Evolutionary conservation across 2,329 filamentous ascomycete genomes (phyloP).

Genomic region (Aureobasidium uvarum): DNA sequence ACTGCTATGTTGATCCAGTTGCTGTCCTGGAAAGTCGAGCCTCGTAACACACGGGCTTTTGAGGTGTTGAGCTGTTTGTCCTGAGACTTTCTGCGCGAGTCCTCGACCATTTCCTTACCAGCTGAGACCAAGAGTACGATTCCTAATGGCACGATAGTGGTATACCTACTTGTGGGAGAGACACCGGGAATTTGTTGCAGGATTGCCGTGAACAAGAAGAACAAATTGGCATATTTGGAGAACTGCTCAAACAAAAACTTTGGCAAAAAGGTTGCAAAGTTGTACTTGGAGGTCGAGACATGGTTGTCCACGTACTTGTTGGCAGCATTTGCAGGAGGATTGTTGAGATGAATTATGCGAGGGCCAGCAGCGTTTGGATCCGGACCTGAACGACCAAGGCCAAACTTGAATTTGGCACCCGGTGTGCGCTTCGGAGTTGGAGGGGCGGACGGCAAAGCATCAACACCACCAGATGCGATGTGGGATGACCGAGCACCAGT

Average conservation of each 20-base stretch:
- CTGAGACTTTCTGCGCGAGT: conserved; percentile 83
- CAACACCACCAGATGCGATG: conserved; percentile 40
- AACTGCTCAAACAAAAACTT: conserved; percentile 99
- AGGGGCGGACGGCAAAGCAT: conserved; percentile 34
- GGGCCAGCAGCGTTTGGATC: conserved; percentile 91
- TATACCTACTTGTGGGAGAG: conserved; percentile 92
- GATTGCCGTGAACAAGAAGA: conserved; percentile 96
- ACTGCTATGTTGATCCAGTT: conserved; percentile 94
- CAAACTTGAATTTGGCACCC: conserved; percentile 83
- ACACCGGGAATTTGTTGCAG: conserved; percentile 94
- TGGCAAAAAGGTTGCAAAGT: conserved; percentile 83
- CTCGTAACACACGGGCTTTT: conserved; percentile 76
- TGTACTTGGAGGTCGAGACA: conserved; percentile 97
- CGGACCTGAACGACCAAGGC: conserved; percentile 77
- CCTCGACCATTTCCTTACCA: conserved; percentile 89
- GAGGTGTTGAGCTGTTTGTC: conserved; percentile 87
- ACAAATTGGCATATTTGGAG: conserved; percentile 97
- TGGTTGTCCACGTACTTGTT: conserved; percentile 97
- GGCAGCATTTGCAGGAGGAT: conserved; percentile 81
- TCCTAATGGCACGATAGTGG: conserved; percentile 89
- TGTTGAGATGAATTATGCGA: conserved; percentile 92
- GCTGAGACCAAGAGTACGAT: conserved; percentile 93
- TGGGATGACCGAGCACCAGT: conserved; percentile 53
- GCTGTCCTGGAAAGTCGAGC: conserved; percentile 78
- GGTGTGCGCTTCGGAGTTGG: conserved; percentile 55